Conservation (phyloP, 768 basidiomycete genomes). For the Hydnomerulius pinastri region DNA sequence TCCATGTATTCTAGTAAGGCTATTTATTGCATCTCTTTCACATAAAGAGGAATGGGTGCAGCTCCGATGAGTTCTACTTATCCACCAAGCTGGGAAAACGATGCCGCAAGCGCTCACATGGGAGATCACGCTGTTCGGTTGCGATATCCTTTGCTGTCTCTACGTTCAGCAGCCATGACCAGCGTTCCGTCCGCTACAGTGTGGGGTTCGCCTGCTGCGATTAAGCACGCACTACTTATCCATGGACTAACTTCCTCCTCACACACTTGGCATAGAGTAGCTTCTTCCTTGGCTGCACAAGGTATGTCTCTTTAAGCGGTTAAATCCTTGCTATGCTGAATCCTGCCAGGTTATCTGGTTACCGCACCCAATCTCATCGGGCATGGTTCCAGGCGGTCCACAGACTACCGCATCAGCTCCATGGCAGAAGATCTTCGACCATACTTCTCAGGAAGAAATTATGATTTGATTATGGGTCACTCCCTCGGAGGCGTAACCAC, state of each 20-base stretch:
- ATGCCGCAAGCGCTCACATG: no score
- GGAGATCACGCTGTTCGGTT: neutral
- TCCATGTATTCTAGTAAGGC: no score
- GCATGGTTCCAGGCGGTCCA: constrained; percentile 10
- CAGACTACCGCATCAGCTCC: constrained; percentile 7
- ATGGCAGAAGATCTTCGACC: constrained; percentile 14
- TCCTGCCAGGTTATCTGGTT: constrained; percentile 17
- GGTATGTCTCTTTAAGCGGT: constrained; percentile 1
- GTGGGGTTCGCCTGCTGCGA: constrained; percentile 18
- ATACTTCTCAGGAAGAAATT: constrained; percentile 11
- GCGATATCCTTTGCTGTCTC: neutral
- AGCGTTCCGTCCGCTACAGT: constrained; percentile 10
- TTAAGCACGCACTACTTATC: constrained; percentile 14
- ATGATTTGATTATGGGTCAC: constrained; percentile 21
- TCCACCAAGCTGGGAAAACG: no score
- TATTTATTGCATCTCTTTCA: no score
- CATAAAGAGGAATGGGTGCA: no score
- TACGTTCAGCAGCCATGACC: constrained; percentile 4
- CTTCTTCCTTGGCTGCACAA: constrained; percentile 15
- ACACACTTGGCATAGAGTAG: constrained; percentile 18
- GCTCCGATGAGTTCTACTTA: no score
- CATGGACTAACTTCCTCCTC: constrained; percentile 17
- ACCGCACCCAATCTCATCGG: constrained; percentile 20
- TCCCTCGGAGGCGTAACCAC: constrained; percentile 16
- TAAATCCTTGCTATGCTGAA: neutral